Base-by-base conservation (phyloP, 2,329 filamentous ascomycete genomes). In the Trichoderma brevicompactum region DNA sequence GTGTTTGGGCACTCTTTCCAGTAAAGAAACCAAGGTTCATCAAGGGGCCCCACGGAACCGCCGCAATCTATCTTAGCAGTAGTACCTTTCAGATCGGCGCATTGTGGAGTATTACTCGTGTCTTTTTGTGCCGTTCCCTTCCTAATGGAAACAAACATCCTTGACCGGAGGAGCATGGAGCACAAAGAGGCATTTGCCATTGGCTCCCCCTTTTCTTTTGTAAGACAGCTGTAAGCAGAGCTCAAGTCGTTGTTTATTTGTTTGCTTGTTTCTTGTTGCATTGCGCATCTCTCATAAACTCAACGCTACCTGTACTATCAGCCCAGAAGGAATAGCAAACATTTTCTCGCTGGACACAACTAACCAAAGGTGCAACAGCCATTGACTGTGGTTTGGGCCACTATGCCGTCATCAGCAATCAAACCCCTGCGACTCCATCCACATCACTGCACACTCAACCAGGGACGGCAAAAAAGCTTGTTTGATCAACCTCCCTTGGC, bases 401-500 rank as follows among this genome's bases (percentile, higher is more conserved):
- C 23, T n/a, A 50, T 50, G 46, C 46, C 46, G 36, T 13, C 58
- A 61, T 52, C 36, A 49, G 40, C 46, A 40, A 53, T 62, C n/a
- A 53, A 43, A 49, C 36, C 17, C 23, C 48, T 43, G 48, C 48
- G 12, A 17, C 46, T 62, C 28, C 36, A 43, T 43, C 38, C 19
- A 32, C 23, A 23, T 2, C 43, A 15, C 56, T 8, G 23, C 32
- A 28, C 43, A 38, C 2, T 38, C 43, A 15, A 32, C 17, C 36
- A 44, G 50, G 56, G 34, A 23, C 59, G 53, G n/a, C n/a, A 38
- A 66, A 65, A 60, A 65, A 55, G 58, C 64, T 66, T 66, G 58
- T 62, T 46, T 61, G 49, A 64, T 64, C 49, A 38, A 34, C 49
- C 1, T 44, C 36, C 38, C 28, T 59, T 65, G 15, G 54, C 41